These are phyloP conservation scores for Nectriaceae sp. DNA, from an alignment of 2,329 filamentous ascomycete genomes.

Conservation along the genomic window DNA sequence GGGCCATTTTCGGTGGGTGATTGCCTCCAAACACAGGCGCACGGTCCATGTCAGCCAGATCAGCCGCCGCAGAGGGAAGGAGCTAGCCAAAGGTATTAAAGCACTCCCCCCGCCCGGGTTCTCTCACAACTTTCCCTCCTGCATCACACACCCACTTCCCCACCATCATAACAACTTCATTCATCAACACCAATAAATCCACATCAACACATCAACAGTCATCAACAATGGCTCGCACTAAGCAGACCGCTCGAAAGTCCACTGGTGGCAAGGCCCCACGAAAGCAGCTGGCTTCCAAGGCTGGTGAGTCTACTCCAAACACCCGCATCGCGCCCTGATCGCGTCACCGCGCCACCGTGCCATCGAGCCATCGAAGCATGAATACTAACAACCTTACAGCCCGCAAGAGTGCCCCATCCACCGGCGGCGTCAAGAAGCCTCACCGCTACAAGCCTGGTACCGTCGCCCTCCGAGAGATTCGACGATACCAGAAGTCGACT, in stretches of 20 bases:
- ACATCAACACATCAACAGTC: conserved; percentile 30
- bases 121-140: conserved; percentile 40
- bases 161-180: conserved; percentile 31
- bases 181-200: conserved; percentile 26
- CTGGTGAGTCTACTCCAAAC: conserved; percentile 46
- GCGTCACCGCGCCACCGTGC: conserved; percentile 14
- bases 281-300: conserved; percentile 99
- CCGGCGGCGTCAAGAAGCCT: conserved; percentile 96
- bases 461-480: conserved; percentile 97
- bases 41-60: conserved; percentile 34
- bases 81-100: conserved; percentile 43
- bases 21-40: conserved; percentile 21
- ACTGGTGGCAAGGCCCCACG: conserved; percentile 77
- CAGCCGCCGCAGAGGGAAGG: conserved; percentile 36
- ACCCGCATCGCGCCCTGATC: conserved; percentile 4
- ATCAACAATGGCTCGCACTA: conserved; percentile 62
- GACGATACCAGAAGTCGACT: conserved; percentile 96
- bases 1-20: conserved; percentile 25
- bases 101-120: conserved; percentile 45
- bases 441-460: conserved; percentile 90
- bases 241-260: conserved; percentile 74
- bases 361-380: neutral
- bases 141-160: conserved; percentile 42
- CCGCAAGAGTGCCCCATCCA: conserved; percentile 96
- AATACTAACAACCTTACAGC: conserved; percentile 38